phyloP scores from a whole-genome alignment of 2,329 filamentous ascomycete genomes.

The Penicillium brasilianum region DNA sequence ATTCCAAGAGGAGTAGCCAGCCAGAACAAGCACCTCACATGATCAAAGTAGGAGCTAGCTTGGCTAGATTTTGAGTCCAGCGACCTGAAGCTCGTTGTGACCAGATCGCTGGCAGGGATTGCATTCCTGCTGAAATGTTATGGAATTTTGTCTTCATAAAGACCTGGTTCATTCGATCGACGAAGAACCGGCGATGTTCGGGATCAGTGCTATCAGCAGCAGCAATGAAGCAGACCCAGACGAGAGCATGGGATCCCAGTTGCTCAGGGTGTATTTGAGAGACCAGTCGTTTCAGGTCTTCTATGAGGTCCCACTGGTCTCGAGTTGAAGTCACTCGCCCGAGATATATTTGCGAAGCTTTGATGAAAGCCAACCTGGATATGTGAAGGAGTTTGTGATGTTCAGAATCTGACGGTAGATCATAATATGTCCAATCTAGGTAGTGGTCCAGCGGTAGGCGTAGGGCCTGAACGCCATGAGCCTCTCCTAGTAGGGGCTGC shows the following conservation, averaged over 20 bases:
- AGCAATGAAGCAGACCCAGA: constrained; percentile 51
- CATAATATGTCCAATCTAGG: constrained; percentile 26
- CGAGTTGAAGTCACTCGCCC: constrained; percentile 22
- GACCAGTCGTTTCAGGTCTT: constrained; percentile 40
- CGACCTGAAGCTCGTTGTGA: constrained; percentile 12
- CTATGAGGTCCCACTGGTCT: constrained; percentile 30
- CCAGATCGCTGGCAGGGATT: constrained; percentile 45
- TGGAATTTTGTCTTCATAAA: constrained; percentile 44
- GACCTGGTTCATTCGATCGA: constrained; percentile 34
- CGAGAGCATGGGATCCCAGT: constrained; percentile 46
- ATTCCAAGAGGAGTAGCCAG: not conserved
- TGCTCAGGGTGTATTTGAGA: constrained; percentile 32
- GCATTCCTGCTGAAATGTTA: constrained; percentile 46
- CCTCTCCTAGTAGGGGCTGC: constrained; percentile 27
- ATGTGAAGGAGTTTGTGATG: constrained; percentile 16
- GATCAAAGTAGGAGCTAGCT: constrained; percentile 20
- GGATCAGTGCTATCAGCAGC: constrained; percentile 46
- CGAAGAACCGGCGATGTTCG: constrained; percentile 46
- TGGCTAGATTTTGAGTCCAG: constrained; percentile 27
- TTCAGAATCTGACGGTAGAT: constrained; percentile 19
- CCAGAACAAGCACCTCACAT: constrained; percentile 17
- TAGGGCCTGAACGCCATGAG: constrained; percentile 19
- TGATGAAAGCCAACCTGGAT: constrained; percentile 23
- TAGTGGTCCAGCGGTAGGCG: constrained; percentile 11
- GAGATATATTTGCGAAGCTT: constrained; percentile 33